A percentile compares a stretch with the other conserved stretches of the same genome.
Conservation (phyloP, 208 protist species). For the Trypanosoma mega region DNA sequence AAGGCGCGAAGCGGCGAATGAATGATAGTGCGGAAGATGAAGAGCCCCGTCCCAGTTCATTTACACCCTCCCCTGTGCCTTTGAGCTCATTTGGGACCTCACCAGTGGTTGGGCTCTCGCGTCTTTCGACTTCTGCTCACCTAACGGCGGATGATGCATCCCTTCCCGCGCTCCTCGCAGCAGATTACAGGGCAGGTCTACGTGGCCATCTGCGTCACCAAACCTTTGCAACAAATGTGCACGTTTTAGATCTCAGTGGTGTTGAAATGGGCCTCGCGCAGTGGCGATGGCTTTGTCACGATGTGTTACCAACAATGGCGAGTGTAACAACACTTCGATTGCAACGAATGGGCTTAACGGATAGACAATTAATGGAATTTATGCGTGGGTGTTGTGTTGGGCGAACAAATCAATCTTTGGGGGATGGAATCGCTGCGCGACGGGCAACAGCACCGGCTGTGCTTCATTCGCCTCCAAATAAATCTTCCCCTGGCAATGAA, state of each 20-base stretch:
- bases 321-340: constrained; percentile 48
- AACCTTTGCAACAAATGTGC: constrained; percentile 16
- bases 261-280: constrained; percentile 40
- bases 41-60: constrained; percentile 9
- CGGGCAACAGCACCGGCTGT: background rate
- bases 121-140: too few species aligned
- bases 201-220: constrained; percentile 9
- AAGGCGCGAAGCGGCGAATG: background rate
- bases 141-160: background rate
- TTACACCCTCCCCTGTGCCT: constrained; percentile 10
- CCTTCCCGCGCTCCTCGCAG: background rate
- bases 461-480: background rate
- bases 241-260: constrained; percentile 48
- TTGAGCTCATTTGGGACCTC: background rate
- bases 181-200: constrained; percentile 11
- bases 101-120: too few species aligned
- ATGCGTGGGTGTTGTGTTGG: constrained; percentile 32
- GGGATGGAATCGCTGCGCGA: background rate
- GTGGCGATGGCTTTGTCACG: constrained; percentile 65
- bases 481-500: background rate
- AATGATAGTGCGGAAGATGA: constrained; percentile 4
- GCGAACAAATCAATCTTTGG: background rate
- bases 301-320: constrained; percentile 56
- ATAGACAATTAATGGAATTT: constrained; percentile 47
- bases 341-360: constrained; percentile 51